Base-by-base conservation (phyloP, 257 asterid species). In the Solanum medicagineum region DNA sequence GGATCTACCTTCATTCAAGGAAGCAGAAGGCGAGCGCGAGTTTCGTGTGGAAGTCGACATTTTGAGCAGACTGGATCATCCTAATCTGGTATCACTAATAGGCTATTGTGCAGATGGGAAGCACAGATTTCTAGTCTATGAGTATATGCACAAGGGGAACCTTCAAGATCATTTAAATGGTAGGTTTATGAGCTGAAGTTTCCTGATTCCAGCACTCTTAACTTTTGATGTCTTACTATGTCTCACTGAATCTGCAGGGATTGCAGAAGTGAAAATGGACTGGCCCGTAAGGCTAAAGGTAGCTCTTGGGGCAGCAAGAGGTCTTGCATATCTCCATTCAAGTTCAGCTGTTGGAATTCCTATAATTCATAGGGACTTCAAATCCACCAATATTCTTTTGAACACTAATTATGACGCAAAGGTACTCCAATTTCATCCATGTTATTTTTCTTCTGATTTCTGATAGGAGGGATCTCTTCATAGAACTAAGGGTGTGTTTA, bases 41-140 rank as follows among this genome's bases (percentile, higher is more conserved):
- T 95, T 96, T 86, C 89, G 99, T 1, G 99, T 96, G 56, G 99
- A 96, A 90, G 98, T 96, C 29, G 98, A 96, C 86, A 95, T 96
- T n/a, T 84, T 96, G 89, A 96, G 98, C 94, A 92, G 99, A 92
- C 89, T 96, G 88, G 98, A 95, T 82, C 99, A 96, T 87, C 97
- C 97, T 26, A 95, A 96, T 89, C 95, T 96, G 7, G 98, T 96
- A 62, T 90, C 93, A 80, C 88, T 96, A 53, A 92, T 93, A 81
- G 98, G 98, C 62, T 96, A 96, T 73, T 94, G 99, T 88, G 99
- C 99, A 77, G 97, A 96, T 85, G 97, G 98, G 91, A 96, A 95
- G 89, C 98, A 96, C 70, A 94, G 99, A 68, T 95, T 96, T 88
- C 91, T 96, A 26, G 99, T 96, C 10, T 96, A 96, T 12, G 99